Evolutionary conservation across 1,284 basidiomycete species (phyloP).

Genomic region (Leccinum insolens): DNA sequence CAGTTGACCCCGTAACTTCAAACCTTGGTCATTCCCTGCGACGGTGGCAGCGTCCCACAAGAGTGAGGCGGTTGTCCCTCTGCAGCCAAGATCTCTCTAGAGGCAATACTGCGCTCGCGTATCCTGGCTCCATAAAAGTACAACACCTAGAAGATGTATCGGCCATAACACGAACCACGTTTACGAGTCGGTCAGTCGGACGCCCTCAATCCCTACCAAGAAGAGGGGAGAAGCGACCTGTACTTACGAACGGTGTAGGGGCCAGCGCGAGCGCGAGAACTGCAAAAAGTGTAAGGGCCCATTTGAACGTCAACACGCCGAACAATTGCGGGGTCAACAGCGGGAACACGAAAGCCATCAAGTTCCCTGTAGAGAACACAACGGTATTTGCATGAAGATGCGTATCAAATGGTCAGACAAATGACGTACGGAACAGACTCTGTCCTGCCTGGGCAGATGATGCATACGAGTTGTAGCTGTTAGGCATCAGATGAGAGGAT

Average conservation of each 20-base stretch:
- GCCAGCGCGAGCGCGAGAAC: slow-evolving; percentile 59
- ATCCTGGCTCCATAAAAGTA: slow-evolving; percentile 39
- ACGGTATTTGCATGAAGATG: background rate
- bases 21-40: slow-evolving; percentile 12
- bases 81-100: slow-evolving; percentile 42
- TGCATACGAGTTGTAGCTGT: slow-evolving; percentile 70
- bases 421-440: slow-evolving; percentile 59
- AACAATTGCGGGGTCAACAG: slow-evolving; percentile 69
- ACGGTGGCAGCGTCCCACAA: background rate
- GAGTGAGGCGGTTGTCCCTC: slow-evolving; percentile 3
- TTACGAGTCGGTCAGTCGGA: slow-evolving; percentile 1
- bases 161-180: background rate
- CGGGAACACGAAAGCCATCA: slow-evolving; percentile 60
- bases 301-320: slow-evolving; percentile 58
- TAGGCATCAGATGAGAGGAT: background rate
- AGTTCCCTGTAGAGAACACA: slow-evolving; percentile 46
- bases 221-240: background rate
- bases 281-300: slow-evolving; percentile 71
- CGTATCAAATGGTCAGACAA: background rate
- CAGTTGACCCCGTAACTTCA: background rate
- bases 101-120: slow-evolving; percentile 62
- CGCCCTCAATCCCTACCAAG: background rate
- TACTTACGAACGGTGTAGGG: slow-evolving; percentile 65
- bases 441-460: slow-evolving; percentile 79
- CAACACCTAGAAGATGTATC: slow-evolving; percentile 12